Conservation (phyloP, 2,329 filamentous ascomycete genomes). For the Ophiosphaerella korrae region DNA sequence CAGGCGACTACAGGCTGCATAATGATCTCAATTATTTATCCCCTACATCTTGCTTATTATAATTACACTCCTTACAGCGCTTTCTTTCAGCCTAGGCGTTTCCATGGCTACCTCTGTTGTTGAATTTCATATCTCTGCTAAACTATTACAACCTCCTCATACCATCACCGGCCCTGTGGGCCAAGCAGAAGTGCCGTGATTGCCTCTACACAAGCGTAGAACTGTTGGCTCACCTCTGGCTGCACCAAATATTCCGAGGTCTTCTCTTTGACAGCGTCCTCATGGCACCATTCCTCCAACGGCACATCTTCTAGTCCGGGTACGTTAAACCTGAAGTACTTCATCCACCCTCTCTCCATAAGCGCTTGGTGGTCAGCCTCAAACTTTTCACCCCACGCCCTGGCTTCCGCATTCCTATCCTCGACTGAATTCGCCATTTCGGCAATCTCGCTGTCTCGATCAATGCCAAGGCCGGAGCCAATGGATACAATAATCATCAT, state of each 20-base stretch:
- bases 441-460: slow-evolving; percentile 19
- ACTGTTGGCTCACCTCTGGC: slow-evolving; percentile 29
- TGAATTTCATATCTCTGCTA: neutral
- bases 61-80: too few species aligned
- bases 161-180: slow-evolving; percentile 1
- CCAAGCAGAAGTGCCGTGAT: slow-evolving; percentile 29
- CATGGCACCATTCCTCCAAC: slow-evolving; percentile 36
- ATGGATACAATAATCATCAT: slow-evolving; percentile 40
- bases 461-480: slow-evolving; percentile 30
- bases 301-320: slow-evolving; percentile 32
- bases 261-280: slow-evolving; percentile 34
- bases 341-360: slow-evolving; percentile 38
- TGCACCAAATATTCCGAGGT: slow-evolving; percentile 32
- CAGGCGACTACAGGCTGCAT: too few species aligned
- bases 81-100: too few species aligned
- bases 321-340: slow-evolving; percentile 42
- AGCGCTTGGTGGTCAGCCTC: slow-evolving; percentile 28
- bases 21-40: too few species aligned
- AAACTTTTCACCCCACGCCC: slow-evolving; percentile 27
- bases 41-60: too few species aligned
- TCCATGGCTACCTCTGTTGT: neutral
- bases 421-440: slow-evolving; percentile 37
- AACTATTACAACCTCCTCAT: neutral
- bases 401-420: slow-evolving; percentile 24
- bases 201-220: slow-evolving; percentile 38